phyloP scores from a whole-genome alignment of 495 filamentous ascomycete species.

The Xylaria venustula region DNA sequence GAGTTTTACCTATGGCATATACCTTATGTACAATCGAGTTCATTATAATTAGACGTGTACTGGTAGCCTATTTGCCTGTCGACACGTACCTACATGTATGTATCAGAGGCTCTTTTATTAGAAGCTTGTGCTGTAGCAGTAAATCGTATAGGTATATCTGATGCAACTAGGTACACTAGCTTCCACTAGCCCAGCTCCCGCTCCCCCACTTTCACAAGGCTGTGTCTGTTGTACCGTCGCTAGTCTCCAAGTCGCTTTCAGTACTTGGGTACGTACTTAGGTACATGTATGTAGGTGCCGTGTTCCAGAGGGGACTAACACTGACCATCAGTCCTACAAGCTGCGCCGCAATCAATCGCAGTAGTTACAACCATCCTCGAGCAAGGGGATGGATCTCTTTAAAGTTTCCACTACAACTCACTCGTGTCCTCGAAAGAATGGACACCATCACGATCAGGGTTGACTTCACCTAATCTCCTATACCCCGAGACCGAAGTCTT shows the following conservation, averaged over 20 bases:
- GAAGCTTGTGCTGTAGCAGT: not conserved
- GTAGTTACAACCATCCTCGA: not conserved
- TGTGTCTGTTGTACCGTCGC: not conserved
- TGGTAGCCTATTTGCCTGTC: too few relatives aligned
- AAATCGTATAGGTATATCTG: too few relatives aligned
- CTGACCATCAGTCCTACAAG: not conserved
- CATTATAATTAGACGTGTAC: too few relatives aligned
- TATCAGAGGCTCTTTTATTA: conserved; percentile 8
- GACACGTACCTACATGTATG: too few relatives aligned
- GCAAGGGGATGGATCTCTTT: not conserved
- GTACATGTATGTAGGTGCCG: too few relatives aligned
- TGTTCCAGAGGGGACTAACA: too few relatives aligned
- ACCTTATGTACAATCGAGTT: too few relatives aligned
- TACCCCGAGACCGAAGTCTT: not conserved
- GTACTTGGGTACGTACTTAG: too few relatives aligned
- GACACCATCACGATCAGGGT: not conserved
- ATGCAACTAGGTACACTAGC: not conserved
- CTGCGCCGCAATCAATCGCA: not conserved
- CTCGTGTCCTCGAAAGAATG: not conserved
- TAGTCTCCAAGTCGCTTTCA: not conserved
- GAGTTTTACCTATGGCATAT: too few relatives aligned
- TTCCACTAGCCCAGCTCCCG: too few relatives aligned
- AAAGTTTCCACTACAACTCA: not conserved
- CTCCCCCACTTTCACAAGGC: conserved; percentile 8
- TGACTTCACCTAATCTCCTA: not conserved